A percentile compares a stretch with the other conserved stretches of the same genome.
phyloP scores from a whole-genome alignment of 306 rosid species.

The Vachellia pachyceras region DNA sequence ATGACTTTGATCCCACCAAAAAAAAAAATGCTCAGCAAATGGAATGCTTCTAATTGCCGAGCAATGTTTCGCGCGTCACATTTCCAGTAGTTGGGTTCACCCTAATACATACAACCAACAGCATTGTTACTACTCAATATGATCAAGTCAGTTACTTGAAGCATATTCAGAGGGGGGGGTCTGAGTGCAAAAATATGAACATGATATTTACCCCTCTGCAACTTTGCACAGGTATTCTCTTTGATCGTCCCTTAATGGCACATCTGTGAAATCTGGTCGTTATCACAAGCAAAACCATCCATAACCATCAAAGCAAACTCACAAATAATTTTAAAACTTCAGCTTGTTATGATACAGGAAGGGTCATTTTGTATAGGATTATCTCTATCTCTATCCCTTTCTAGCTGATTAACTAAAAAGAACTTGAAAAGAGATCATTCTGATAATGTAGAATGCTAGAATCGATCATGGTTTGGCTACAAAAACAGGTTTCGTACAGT shows the following conservation, averaged over 20 bases:
- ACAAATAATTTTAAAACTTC: background rate
- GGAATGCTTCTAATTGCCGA: constrained; percentile 61
- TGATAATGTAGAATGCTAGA: background rate
- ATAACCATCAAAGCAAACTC: constrained; percentile 19
- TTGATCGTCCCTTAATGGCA: constrained; percentile 95
- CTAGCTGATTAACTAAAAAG: background rate
- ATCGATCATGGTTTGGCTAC: background rate
- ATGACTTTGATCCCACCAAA: constrained; percentile 8
- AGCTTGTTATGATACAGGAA: background rate
- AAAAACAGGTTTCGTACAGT: background rate
- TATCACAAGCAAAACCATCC: constrained; percentile 32
- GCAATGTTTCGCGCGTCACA: constrained; percentile 86
- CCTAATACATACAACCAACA: constrained; percentile 54
- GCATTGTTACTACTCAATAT: background rate
- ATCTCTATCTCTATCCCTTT: background rate
- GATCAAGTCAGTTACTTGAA: background rate
- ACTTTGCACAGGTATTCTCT: constrained; percentile 84
- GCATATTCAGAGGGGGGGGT: constrained; percentile 30
- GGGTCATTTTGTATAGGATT: background rate
- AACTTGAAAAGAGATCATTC: constrained; percentile 3
- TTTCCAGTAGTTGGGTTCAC: constrained; percentile 91
- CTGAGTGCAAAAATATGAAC: background rate
- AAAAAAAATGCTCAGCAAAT: constrained; percentile 8
- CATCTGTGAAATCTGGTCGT: constrained; percentile 85
- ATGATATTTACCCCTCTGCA: constrained; percentile 80